phyloP scores from a whole-genome alignment of 176 grass and related monocot genomes.

The Carex kokanica region DNA sequence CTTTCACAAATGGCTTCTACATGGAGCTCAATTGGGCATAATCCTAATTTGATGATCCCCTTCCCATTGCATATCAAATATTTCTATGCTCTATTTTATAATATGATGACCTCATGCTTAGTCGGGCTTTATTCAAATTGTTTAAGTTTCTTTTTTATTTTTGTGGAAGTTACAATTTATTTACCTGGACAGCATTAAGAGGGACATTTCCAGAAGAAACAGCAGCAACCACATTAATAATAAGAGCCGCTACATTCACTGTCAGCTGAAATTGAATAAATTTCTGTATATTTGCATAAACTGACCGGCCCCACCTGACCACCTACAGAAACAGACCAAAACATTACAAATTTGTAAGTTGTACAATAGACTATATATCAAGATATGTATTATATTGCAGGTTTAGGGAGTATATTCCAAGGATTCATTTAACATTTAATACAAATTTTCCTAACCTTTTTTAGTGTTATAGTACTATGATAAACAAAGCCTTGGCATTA shows the following conservation, averaged over 20 bases:
- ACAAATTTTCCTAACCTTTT: neutral
- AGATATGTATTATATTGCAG: neutral
- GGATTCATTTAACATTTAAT: neutral
- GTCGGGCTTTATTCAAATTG: neutral
- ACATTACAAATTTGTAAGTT: neutral
- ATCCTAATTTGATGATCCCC: neutral
- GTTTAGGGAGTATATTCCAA: neutral
- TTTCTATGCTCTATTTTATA: neutral
- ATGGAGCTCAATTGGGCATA: neutral
- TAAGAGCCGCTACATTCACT: conserved; percentile 90
- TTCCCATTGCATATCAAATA: neutral
- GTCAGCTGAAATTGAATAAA: conserved; percentile 99
- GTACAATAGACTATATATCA: neutral
- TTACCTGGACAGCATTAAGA: conserved; percentile 96
- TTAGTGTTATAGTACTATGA: neutral
- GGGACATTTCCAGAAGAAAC: conserved; percentile 89
- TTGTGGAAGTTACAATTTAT: conserved; percentile 13
- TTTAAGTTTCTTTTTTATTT: neutral
- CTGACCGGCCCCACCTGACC: conserved; percentile 93
- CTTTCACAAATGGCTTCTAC: neutral
- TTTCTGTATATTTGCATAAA: conserved; percentile 97
- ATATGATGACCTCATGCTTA: neutral
- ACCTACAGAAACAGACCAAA: conserved; percentile 50
- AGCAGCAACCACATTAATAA: conserved; percentile 96
- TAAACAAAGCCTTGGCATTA: neutral